Evolutionary conservation across 805 yeast species (phyloP).

Genomic region (Candida sakaeoensis): DNA sequence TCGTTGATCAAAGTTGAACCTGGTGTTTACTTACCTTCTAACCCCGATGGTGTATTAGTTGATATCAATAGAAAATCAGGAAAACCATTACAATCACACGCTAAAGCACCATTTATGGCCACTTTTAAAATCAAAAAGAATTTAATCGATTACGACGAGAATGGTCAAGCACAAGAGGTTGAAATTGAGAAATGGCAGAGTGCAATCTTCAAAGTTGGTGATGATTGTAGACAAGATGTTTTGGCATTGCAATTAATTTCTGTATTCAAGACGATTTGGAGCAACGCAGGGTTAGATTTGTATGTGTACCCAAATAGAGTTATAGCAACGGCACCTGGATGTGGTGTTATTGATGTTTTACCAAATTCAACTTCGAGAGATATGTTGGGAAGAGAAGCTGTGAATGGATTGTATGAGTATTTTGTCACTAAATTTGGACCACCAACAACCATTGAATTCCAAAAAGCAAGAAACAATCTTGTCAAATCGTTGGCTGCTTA

Average conservation of each 20-base stretch:
- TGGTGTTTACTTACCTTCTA: slow-evolving; percentile 91
- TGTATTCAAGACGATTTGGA: slow-evolving; percentile 88
- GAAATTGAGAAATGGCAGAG: slow-evolving; percentile 77
- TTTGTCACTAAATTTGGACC: slow-evolving; percentile 90
- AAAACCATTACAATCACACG: slow-evolving; percentile 93
- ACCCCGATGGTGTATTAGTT: slow-evolving; percentile 91
- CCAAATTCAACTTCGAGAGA: slow-evolving; percentile 95
- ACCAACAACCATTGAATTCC: slow-evolving; percentile 86
- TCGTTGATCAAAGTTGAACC: slow-evolving; percentile 31
- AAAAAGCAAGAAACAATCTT: slow-evolving; percentile 86
- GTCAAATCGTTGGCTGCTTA: slow-evolving; percentile 94
- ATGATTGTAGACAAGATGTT: slow-evolving; percentile 97
- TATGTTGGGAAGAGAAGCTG: slow-evolving; percentile 98
- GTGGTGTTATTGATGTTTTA: slow-evolving; percentile 97
- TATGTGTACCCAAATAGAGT: slow-evolving; percentile 92
- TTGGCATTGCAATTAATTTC: slow-evolving; percentile 89
- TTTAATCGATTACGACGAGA: slow-evolving; percentile 41
- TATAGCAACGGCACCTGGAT: slow-evolving; percentile 98
- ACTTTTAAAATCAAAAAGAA: slow-evolving; percentile 78
- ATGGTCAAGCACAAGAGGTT: slow-evolving; percentile 25
- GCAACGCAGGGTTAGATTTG: slow-evolving; percentile 80
- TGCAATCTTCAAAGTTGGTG: slow-evolving; percentile 98
- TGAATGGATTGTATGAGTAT: slow-evolving; percentile 91
- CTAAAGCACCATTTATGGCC: slow-evolving; percentile 98
- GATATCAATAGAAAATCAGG: slow-evolving; percentile 93